phyloP scores from a whole-genome alignment of 495 filamentous ascomycete species.

The Penicillium salamii region DNA sequence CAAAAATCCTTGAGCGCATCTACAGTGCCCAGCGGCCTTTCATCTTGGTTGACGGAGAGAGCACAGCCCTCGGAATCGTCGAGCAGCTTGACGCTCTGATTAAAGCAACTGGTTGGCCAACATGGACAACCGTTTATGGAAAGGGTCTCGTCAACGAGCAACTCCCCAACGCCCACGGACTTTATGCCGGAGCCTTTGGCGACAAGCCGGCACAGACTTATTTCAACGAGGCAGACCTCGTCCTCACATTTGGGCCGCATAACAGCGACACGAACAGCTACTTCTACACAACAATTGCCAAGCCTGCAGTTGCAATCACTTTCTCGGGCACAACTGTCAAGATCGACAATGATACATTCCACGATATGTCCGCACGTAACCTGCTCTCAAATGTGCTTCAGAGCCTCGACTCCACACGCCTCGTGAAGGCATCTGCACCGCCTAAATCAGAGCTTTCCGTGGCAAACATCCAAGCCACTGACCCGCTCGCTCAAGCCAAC shows the following conservation, averaged over 20 bases:
- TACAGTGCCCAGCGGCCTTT: constrained; percentile 32
- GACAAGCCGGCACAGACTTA: constrained; percentile 19
- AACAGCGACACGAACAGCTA: constrained; percentile 39
- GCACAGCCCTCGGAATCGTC: constrained; percentile 21
- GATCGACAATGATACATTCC: constrained; percentile 25
- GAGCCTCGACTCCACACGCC: constrained; percentile 18
- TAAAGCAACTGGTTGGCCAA: constrained; percentile 28
- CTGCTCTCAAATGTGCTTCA: constrained; percentile 20
- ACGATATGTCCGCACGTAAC: constrained; percentile 17
- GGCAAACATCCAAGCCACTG: constrained; percentile 13
- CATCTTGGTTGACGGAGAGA: constrained; percentile 38
- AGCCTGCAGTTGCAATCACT: constrained; percentile 21
- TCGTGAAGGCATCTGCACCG: constrained; percentile 13
- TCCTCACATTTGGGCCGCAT: constrained; percentile 33
- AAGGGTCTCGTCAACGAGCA: constrained; percentile 40
- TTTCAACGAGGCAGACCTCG: constrained; percentile 31
- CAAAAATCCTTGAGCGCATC: constrained; percentile 26
- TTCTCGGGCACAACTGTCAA: constrained; percentile 29
- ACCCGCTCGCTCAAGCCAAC: constrained; percentile 25
- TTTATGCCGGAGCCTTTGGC: constrained; percentile 31
- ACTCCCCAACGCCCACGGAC: constrained; percentile 32
- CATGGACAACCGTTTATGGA: constrained; percentile 32
- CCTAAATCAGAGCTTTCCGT: constrained; percentile 9
- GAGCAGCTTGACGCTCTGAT: constrained; percentile 29
- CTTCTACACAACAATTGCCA: constrained; percentile 28